These are phyloP conservation scores for Candida oleophila DNA, from an alignment of 805 yeast species.

Conservation along the genomic window DNA sequence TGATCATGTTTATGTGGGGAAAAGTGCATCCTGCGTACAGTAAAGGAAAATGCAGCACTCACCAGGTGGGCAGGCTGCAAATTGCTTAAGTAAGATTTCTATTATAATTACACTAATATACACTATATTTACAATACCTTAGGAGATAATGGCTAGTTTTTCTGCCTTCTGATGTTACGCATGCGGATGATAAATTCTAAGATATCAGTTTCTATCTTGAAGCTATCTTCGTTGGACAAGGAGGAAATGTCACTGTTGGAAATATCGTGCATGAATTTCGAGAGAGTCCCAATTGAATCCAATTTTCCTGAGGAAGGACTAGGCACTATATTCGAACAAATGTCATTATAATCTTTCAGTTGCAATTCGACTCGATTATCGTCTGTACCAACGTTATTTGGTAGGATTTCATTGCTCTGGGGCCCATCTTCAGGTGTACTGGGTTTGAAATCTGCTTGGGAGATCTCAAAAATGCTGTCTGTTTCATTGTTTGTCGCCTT, in stretches of 20 bases:
- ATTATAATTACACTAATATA: not conserved
- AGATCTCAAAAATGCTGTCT: not conserved
- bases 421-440: not conserved
- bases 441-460: not conserved
- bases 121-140: not conserved
- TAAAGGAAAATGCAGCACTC: not conserved
- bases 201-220: slow-evolving; percentile 31
- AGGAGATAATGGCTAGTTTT: not conserved
- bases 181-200: slow-evolving; percentile 34
- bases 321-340: not conserved
- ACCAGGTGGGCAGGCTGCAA: too few species aligned
- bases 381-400: not conserved
- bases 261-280: not conserved
- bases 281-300: not conserved
- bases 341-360: not conserved
- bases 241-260: slow-evolving; percentile 13
- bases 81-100: not conserved
- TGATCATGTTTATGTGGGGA: not conserved
- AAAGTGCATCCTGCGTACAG: not conserved
- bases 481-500: not conserved
- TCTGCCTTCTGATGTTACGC: slow-evolving; percentile 6
- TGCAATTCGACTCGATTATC: not conserved
- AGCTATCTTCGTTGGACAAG: slow-evolving; percentile 16
- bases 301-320: not conserved
- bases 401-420: not conserved